Evolutionary conservation across 1,139 yeast species (phyloP).

Genomic region (Diutina neorugosa): DNA sequence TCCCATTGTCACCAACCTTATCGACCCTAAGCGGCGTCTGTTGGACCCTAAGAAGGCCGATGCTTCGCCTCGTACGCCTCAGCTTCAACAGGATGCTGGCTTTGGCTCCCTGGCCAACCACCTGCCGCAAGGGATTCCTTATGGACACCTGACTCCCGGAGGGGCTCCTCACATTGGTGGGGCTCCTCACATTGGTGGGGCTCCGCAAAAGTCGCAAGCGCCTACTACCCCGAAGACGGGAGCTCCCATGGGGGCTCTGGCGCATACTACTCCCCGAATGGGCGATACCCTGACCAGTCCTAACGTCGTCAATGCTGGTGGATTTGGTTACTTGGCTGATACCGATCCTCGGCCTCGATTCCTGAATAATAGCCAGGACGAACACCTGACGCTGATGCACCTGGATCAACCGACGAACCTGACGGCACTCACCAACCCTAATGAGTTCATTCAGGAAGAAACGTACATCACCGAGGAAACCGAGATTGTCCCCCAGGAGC

Average conservation of each 20-base stretch:
- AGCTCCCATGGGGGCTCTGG: not conserved
- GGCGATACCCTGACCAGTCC: no score
- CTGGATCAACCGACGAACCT: not conserved
- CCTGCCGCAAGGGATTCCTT: not conserved
- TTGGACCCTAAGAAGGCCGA: not conserved
- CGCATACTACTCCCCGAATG: not conserved
- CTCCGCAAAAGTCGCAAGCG: not conserved
- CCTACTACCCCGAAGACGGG: not conserved
- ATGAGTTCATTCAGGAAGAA: not conserved
- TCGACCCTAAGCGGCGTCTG: not conserved
- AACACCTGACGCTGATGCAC: not conserved
- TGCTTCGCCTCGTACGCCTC: not conserved
- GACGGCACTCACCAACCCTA: not conserved
- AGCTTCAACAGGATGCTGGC: not conserved
- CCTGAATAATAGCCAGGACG: not conserved
- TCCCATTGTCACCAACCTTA: not conserved
- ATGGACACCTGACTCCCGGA: not conserved
- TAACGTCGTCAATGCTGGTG: not conserved
- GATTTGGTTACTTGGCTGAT: not conserved
- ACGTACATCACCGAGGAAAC: not conserved
- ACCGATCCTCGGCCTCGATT: not conserved
- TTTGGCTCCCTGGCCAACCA: not conserved
- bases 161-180: not conserved
- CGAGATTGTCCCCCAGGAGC: not conserved
- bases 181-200: not conserved